Percentiles rank a stretch among this genome's conserved stretches.
Conservation (phyloP, 23 red algal genomes). For the Agarophyton chilense region DNA sequence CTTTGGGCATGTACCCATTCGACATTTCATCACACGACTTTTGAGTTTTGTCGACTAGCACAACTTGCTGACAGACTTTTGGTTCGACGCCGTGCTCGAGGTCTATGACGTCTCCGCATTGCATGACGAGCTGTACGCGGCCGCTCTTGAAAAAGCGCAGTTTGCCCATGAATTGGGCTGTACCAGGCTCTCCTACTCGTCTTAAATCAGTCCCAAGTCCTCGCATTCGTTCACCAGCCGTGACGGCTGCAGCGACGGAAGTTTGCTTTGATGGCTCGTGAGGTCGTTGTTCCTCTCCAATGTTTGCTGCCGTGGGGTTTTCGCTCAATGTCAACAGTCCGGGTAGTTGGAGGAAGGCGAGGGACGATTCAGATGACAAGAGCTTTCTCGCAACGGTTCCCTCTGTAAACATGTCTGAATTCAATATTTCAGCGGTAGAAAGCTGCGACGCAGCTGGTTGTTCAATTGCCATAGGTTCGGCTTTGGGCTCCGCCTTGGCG, state of each 20-base stretch:
- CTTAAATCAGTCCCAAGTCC: slow-evolving; percentile 56
- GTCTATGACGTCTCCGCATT: slow-evolving; percentile 31
- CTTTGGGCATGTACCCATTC: slow-evolving; percentile 22
- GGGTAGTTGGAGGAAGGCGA: slow-evolving; percentile 46
- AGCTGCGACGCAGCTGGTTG: neutral
- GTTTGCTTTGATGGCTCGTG: slow-evolving; percentile 23
- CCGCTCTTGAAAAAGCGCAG: slow-evolving; percentile 68
- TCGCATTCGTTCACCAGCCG: slow-evolving; percentile 51
- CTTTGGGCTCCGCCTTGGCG: neutral
- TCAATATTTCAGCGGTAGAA: neutral
- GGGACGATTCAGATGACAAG: slow-evolving; percentile 29
- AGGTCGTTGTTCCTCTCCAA: slow-evolving; percentile 5
- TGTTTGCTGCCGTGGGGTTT: slow-evolving; percentile 8
- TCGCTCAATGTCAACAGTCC: slow-evolving; percentile 55
- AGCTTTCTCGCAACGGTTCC: slow-evolving; percentile 41
- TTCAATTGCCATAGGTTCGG: slow-evolving; percentile 39
- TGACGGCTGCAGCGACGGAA: slow-evolving; percentile 42
- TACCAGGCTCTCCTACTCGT: slow-evolving; percentile 46
- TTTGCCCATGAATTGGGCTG: slow-evolving; percentile 30
- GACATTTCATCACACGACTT: slow-evolving; percentile 57
- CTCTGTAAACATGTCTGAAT: slow-evolving; percentile 36
- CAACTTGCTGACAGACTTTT: slow-evolving; percentile 60
- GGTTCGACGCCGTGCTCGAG: slow-evolving; percentile 44
- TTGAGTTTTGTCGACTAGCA: slow-evolving; percentile 19
- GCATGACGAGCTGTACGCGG: slow-evolving; percentile 47